Base-by-base conservation (phyloP, 2,329 filamentous ascomycete species). In the Metarhizium rileyi region DNA sequence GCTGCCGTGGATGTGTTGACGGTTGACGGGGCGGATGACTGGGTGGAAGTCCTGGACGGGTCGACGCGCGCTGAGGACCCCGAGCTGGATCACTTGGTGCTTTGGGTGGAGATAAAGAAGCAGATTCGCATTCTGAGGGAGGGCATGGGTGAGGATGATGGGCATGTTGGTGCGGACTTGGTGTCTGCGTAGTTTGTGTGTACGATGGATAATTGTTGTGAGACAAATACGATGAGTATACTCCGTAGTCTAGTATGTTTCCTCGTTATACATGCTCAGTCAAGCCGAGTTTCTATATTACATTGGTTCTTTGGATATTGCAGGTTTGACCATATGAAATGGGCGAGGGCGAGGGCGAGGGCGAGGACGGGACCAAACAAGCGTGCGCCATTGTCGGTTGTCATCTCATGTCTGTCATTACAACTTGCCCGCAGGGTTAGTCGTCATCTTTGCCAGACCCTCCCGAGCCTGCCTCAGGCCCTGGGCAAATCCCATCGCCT, bases 91-190 rank as follows among this genome's bases (percentile, higher is more conserved):
- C 68, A 73, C 26, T 68, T 80, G 51, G 59, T 75, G 3, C 62
- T 85, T 41, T 84, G 79, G 80, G 68, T 73, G 3, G 76, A 80
- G 60, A 77, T 86, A 53, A 77, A 80, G 70, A 80, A 76, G 60
- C 81, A 85, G 63, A 70, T 86, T 49, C 70, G 74, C 50, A 75
- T 77, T 33, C 64, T 86, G 28, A 73, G 79, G 40, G 74, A 81
- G 49, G 79, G 83, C 23, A 75, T 85, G 68, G 73, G 74, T 3
- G 62, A 66, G 5, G 58, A 64, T n/a, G 25, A 55, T 40, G 38
- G 30, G n/a, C 26, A 28, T n/a, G 26, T n/a, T 30, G 38, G n/a
- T 33, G 12, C 23, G n/a, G 22, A 35, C 26, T 10, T 9, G 20
- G 33, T 7, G 20, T 26, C 25, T 44, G 42, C 16, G 18, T 28